Conservation (phyloP, 1,139 yeast genomes). For the Magnusiomyces fungicola region DNA sequence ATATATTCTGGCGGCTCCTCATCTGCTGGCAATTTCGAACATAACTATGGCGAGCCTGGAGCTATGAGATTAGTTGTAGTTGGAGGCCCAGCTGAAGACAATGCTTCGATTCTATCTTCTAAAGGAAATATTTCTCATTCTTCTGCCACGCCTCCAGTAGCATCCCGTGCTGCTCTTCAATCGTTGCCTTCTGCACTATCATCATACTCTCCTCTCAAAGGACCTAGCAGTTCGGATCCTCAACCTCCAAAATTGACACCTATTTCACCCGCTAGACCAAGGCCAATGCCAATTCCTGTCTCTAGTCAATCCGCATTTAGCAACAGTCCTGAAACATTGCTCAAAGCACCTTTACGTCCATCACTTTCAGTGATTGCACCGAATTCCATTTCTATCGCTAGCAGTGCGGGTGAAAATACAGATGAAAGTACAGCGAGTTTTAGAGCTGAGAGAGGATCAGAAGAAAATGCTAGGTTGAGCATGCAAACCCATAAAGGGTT, state of each 20-base stretch:
- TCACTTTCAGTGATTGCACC: too few relatives aligned
- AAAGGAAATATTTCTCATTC: neutral
- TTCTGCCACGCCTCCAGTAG: neutral
- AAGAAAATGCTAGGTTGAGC: too few relatives aligned
- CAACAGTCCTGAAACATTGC: too few relatives aligned
- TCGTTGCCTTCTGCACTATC: too few relatives aligned
- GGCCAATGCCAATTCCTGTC: constrained; percentile 1
- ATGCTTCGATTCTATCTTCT: neutral
- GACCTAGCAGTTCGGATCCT: too few relatives aligned
- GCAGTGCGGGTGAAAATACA: too few relatives aligned
- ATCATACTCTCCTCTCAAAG: too few relatives aligned
- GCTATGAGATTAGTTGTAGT: neutral
- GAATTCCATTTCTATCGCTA: too few relatives aligned
- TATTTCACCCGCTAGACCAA: neutral
- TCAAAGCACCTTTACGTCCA: too few relatives aligned
- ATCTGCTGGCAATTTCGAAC: neutral
- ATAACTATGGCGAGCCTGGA: neutral
- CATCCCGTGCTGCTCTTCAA: neutral
- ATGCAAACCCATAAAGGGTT: neutral
- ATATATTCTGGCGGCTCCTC: neutral
- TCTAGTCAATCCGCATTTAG: too few relatives aligned
- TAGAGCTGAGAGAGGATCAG: too few relatives aligned
- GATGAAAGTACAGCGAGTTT: too few relatives aligned
- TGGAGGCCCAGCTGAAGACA: neutral
- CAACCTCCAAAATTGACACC: neutral